phyloP scores from a whole-genome alignment of 805 yeast genomes.

The Candida verbasci region DNA sequence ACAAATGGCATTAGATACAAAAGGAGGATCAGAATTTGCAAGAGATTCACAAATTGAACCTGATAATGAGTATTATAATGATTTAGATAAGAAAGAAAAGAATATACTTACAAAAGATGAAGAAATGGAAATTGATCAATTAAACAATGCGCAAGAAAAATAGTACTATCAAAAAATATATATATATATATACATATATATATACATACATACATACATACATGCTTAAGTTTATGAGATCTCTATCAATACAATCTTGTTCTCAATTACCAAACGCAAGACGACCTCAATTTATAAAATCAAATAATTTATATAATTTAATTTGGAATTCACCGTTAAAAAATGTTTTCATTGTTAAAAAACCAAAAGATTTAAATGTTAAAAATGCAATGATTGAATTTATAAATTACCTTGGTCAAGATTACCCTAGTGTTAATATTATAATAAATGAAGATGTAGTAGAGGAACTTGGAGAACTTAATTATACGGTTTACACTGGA shows the following conservation, averaged over 20 bases:
- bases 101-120: slow-evolving; percentile 5
- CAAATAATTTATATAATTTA: slow-evolving; percentile 54
- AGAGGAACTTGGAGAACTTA: slow-evolving; percentile 47
- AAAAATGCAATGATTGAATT: slow-evolving; percentile 63
- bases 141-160: background rate
- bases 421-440: slow-evolving; percentile 70
- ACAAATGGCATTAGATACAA: slow-evolving; percentile 72
- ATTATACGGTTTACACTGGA: slow-evolving; percentile 50
- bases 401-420: slow-evolving; percentile 52
- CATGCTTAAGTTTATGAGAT: slow-evolving; percentile 1
- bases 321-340: slow-evolving; percentile 71
- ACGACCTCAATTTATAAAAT: slow-evolving; percentile 49
- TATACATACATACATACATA: no score
- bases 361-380: slow-evolving; percentile 71
- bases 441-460: slow-evolving; percentile 74
- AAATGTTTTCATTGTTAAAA: slow-evolving; percentile 77
- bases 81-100: slow-evolving; percentile 46
- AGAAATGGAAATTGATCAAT: slow-evolving; percentile 2
- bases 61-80: slow-evolving; percentile 74
- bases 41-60: slow-evolving; percentile 71
- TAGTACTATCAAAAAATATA: background rate
- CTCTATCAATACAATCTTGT: slow-evolving; percentile 13
- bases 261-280: slow-evolving; percentile 12
- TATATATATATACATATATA: no score
- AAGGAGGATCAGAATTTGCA: slow-evolving; percentile 86